Percentiles rank a stretch among this genome's conserved stretches.
These are phyloP conservation scores for Gentiana straminea DNA, from an alignment of 257 asterid species.

Conservation along the genomic window DNA sequence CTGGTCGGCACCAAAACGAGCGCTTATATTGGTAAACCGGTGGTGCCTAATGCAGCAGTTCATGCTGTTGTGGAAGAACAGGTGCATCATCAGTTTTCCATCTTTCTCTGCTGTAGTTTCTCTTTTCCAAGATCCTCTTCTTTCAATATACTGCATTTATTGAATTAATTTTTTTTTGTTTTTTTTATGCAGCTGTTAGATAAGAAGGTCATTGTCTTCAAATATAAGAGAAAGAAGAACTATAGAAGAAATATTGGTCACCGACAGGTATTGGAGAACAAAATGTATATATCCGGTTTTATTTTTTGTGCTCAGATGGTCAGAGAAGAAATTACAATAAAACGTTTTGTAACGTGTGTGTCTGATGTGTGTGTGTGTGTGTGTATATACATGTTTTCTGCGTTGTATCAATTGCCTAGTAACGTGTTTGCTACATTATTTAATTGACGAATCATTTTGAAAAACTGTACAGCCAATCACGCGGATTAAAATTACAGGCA, in stretches of 20 bases:
- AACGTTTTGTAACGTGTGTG: too few species aligned
- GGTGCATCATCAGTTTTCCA: conserved; percentile 23
- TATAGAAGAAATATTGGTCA: conserved; percentile 91
- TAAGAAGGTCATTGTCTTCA: conserved; percentile 83
- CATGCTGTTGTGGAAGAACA: conserved; percentile 91
- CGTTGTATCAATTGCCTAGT: too few species aligned
- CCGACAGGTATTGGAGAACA: conserved; percentile 50
- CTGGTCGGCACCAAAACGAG: conserved; percentile 87
- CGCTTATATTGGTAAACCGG: conserved; percentile 74
- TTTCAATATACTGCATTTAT: conserved; percentile 3
- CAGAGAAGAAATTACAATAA: too few species aligned
- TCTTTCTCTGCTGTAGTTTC: background rate
- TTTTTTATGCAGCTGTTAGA: conserved; percentile 44
- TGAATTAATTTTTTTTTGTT: background rate
- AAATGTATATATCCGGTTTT: too few species aligned
- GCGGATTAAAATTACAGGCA: conserved; percentile 72
- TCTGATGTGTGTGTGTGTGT: too few species aligned
- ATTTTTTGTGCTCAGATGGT: too few species aligned
- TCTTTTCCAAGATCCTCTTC: background rate
- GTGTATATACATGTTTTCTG: too few species aligned
- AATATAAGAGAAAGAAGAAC: conserved; percentile 83
- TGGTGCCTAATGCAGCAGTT: conserved; percentile 69
- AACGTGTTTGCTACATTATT: too few species aligned
- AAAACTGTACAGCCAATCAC: conserved; percentile 65
- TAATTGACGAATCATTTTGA: too few species aligned